Evolutionary conservation across 1,284 basidiomycete species (phyloP), one percentile per base, ranked within the genome.

Genomic region (Leccinum ambiguum): DNA sequence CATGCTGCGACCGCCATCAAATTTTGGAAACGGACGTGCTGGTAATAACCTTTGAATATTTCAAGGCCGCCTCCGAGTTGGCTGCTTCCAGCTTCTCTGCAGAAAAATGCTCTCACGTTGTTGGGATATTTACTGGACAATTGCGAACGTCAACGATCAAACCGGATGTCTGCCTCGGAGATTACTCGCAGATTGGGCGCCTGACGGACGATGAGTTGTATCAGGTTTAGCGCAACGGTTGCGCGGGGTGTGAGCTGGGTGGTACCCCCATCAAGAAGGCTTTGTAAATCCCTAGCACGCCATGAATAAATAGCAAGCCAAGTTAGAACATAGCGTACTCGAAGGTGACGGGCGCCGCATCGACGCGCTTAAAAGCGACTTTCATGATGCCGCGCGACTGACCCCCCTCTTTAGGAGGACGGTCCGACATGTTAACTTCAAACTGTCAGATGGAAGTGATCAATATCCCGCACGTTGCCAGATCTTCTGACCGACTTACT

Each of bases 401-500:
- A n/a, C 60, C 65, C n/a, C 63, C 71, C 8, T 56, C 60, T 45
- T 63, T 67, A 3, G 67, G 65, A 6, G 71, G 41, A n/a, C 68
- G 74, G 50, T 77, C 74, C 2, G 65, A 53, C 76, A 78, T 75
- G 39, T 74, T 68, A 11, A 75, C 76, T 1, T 75, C 67, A 21
- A 76, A 75, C 74, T 75, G 30, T 57, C 7, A n/a, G 14, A 30
- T 39, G 18, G 26, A 30, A 2, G 8, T 18, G 33, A 39, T 67
- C 36, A 67, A 30, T n/a, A 13, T 2, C 23, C 23, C 26, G 18
- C 9, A 21, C 5, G 11, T 39, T 45, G 13, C 10, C n/a, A 2
- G 10, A 30, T 10, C 13, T 53, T 59, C 23, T 45, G 33, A 21
- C 33, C 2, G 4, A 63, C 67, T 64, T 13, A 75, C 74, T 3